phyloP scores from a whole-genome alignment of 2,329 filamentous ascomycete species.

The Malbranchea zuffiana region DNA sequence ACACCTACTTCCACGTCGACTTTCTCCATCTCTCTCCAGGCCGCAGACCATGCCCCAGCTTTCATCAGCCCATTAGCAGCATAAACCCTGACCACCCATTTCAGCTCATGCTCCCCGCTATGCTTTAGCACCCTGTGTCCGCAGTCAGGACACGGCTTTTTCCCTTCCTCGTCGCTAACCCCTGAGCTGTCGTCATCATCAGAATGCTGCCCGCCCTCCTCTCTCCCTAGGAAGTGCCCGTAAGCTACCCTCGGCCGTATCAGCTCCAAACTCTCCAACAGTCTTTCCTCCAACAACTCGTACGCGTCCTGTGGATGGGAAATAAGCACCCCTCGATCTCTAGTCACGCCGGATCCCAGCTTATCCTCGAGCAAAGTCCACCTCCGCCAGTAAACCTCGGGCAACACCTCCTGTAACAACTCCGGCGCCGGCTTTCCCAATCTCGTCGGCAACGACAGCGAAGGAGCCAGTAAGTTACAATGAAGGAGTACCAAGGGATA shows the following conservation, averaged over 20 bases:
- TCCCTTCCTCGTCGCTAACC: slow-evolving; percentile 28
- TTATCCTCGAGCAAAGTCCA: slow-evolving; percentile 47
- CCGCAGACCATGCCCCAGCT: slow-evolving; percentile 81
- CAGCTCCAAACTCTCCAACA: slow-evolving; percentile 50
- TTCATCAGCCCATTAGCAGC: slow-evolving; percentile 92
- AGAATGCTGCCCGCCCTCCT: slow-evolving; percentile 18
- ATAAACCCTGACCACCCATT: slow-evolving; percentile 67
- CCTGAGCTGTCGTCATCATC: slow-evolving; percentile 11
- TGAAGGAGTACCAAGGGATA: slow-evolving; percentile 51
- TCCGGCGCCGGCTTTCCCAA: slow-evolving; percentile 27
- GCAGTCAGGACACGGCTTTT: slow-evolving; percentile 40
- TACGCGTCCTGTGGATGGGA: slow-evolving; percentile 53
- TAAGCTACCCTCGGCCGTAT: slow-evolving; percentile 45
- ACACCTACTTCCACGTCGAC: slow-evolving; percentile 88
- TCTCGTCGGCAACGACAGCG: slow-evolving; percentile 37
- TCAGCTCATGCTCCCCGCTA: slow-evolving; percentile 37
- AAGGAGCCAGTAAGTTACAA: slow-evolving; percentile 47
- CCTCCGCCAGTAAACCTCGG: slow-evolving; percentile 33
- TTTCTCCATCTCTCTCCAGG: slow-evolving; percentile 97
- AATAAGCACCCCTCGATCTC: slow-evolving; percentile 50
- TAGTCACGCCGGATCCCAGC: slow-evolving; percentile 41
- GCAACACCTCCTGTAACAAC: slow-evolving; percentile 41
- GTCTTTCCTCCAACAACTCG: slow-evolving; percentile 50
- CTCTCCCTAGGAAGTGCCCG: slow-evolving; percentile 44
- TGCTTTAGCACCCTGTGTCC: slow-evolving; percentile 38